Conservation (phyloP, 2,329 filamentous ascomycete species). For the Paecilomyces niveus region DNA sequence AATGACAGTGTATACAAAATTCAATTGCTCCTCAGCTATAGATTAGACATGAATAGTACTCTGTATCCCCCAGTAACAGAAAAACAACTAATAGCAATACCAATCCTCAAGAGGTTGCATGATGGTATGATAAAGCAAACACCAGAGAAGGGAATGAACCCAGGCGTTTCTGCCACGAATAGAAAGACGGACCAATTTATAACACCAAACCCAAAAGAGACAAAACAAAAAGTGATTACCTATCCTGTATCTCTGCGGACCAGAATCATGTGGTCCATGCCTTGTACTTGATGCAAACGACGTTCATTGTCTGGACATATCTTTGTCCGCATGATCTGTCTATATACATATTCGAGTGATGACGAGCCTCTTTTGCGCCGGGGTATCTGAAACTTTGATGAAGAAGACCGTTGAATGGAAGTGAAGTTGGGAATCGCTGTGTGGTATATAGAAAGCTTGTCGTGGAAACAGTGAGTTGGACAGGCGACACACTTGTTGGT, state of each 20-base stretch:
- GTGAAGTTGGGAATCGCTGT: not conserved
- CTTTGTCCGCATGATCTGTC: not conserved
- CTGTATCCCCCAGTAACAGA: not conserved
- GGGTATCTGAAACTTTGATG: not conserved
- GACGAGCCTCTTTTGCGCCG: not conserved
- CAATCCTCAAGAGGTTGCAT: not conserved
- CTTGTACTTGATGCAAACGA: not conserved
- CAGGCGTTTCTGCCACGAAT: not conserved
- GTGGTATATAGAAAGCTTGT: not conserved
- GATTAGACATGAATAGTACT: not conserved
- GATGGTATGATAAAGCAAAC: not conserved
- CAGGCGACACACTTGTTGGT: not conserved
- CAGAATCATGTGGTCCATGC: not conserved
- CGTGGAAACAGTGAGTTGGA: too few species aligned
- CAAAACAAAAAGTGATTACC: not conserved
- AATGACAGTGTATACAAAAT: not conserved
- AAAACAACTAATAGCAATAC: not conserved
- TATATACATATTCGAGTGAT: not conserved
- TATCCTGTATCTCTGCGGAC: not conserved
- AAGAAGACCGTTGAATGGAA: not conserved
- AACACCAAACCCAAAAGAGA: not conserved
- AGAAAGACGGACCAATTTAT: not conserved
- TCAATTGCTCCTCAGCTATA: not conserved
- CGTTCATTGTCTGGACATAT: not conserved
- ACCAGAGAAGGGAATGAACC: not conserved